Conservation (phyloP, 495 filamentous ascomycete species). For the Hyaloscypha bicolor region DNA sequence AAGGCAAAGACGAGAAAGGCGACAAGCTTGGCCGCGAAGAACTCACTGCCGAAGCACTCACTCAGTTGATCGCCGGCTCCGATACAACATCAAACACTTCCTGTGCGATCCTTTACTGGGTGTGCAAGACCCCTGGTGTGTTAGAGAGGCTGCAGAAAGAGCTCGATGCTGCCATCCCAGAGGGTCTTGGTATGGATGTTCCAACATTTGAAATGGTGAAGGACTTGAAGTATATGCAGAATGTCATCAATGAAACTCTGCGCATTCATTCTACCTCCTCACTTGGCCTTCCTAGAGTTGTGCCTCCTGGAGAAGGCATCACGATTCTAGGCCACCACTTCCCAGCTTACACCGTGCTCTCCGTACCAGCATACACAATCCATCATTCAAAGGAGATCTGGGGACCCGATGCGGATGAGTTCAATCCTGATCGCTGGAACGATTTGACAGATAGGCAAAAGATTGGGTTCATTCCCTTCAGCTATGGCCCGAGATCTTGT, state of each 20-base stretch:
- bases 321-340: slow-evolving; percentile 61
- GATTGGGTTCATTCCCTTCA: slow-evolving; percentile 83
- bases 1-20: slow-evolving; percentile 81
- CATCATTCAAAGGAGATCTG: slow-evolving; percentile 83
- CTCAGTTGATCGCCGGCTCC: slow-evolving; percentile 87
- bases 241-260: slow-evolving; percentile 86
- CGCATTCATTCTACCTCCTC: slow-evolving; percentile 88
- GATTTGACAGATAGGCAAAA: slow-evolving; percentile 66
- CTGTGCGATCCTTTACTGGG: slow-evolving; percentile 84
- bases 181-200: slow-evolving; percentile 51
- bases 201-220: slow-evolving; percentile 72
- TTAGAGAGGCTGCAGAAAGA: slow-evolving; percentile 69
- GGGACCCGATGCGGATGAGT: slow-evolving; percentile 78
- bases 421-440: slow-evolving; percentile 78
- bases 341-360: slow-evolving; percentile 73
- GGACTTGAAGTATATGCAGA: slow-evolving; percentile 76
- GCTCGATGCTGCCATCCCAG: slow-evolving; percentile 69
- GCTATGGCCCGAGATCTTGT: slow-evolving; percentile 76
- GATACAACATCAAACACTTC: slow-evolving; percentile 91
- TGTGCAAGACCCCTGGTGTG: slow-evolving; percentile 68
- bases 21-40: slow-evolving; percentile 73
- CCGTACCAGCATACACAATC: slow-evolving; percentile 85
- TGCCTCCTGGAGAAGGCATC: slow-evolving; percentile 55
- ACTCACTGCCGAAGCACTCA: slow-evolving; percentile 85
- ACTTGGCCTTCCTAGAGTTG: slow-evolving; percentile 82